phyloP scores from a whole-genome alignment of 345 rosid genomes.

The Microcos paniculata region DNA sequence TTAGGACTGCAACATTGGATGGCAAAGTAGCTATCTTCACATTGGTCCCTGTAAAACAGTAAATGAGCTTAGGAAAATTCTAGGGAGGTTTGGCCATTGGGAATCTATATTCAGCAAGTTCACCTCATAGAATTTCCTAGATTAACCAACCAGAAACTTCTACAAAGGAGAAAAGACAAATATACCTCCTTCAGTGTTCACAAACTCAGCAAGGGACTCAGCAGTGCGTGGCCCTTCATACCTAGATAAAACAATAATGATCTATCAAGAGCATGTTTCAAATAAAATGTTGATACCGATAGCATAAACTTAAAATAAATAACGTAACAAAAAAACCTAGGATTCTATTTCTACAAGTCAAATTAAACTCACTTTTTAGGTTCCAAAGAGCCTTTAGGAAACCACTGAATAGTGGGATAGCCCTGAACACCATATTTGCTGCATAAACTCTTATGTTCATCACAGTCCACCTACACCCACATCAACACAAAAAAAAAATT shows the following conservation, averaged over 20 bases:
- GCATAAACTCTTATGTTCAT: constrained; percentile 88
- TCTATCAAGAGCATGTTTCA: not conserved
- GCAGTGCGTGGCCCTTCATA: constrained; percentile 89
- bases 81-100: not conserved
- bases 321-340: not conserved
- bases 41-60: constrained; percentile 70
- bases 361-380: constrained; percentile 75
- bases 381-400: constrained; percentile 92
- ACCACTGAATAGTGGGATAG: constrained; percentile 96
- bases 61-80: not conserved
- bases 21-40: constrained; percentile 82
- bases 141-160: not conserved
- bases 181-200: constrained; percentile 91
- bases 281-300: not conserved
- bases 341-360: not conserved
- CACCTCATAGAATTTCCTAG: not conserved
- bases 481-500: constrained; percentile 20
- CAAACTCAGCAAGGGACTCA: constrained; percentile 83
- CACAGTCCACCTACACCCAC: constrained; percentile 87
- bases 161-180: constrained; percentile 1
- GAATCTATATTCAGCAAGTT: not conserved
- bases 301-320: not conserved
- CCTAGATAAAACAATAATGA: constrained; percentile 34
- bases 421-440: constrained; percentile 91
- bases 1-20: constrained; percentile 72